Evolutionary conservation across 108 stramenopile species (phyloP), one percentile per base, ranked within the genome.

Genomic region (Nitzschia sp.): DNA sequence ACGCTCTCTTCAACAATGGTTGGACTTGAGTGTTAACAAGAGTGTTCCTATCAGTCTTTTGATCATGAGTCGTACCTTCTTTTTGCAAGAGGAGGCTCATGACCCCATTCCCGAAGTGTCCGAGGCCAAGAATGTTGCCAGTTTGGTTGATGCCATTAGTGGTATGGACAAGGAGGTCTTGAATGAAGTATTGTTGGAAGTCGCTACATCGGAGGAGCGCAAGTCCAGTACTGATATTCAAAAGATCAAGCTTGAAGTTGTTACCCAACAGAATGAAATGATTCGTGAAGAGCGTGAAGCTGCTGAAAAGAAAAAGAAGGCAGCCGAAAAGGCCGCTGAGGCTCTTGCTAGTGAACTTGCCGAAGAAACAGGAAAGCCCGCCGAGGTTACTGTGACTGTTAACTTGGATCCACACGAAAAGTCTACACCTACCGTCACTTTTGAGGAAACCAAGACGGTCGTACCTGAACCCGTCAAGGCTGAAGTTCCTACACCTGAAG

Each of bases 1-100:
- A 54, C 68, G 76, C 57, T 83, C 94, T 40, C 78, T 98, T 52
- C 91, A 91, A 57, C 91, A 96, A 73, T 97, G 96, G 98, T 72
- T 99, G n/a, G 97, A 99, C 53, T 78, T 99, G 53, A 91, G 91
- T 67, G 96, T 95, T 10, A 82, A 93, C 65, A 89, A 93, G 69
- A 81, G 93, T 83, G 94, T 99, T 0, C 98, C 98, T 11, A 94
- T 97, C 59, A 84, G 92, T 10, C 77, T 99, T 40, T 83, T 99
- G 19, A 96, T 99, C 50, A 96, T 99, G 95, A 94, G 91, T 53
- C 81, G 97, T 48, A 96, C 95, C 0, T 97, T 98, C 73, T 96
- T 94, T 51, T 72, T 99, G 52, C 82, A 84, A 59, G 90, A 94
- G 48, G 91, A 92, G 63, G 72, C 76, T 52, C 51, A 62, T 3